These are phyloP conservation scores for Dryadomyces sulphureus DNA, from an alignment of 2,329 filamentous ascomycete genomes.

Conservation along the genomic window DNA sequence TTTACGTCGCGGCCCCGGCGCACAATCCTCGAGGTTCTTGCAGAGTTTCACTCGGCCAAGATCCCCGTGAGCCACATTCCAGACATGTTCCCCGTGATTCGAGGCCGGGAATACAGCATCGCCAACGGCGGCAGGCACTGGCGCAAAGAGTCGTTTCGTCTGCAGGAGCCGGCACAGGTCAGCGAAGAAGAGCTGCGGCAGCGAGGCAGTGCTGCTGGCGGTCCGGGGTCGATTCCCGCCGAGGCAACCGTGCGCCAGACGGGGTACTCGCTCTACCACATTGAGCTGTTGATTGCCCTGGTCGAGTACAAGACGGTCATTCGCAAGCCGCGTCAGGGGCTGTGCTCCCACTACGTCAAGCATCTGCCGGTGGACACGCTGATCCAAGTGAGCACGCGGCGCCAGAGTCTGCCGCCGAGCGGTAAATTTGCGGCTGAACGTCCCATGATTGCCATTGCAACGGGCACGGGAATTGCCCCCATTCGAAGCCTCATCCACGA, in stretches of 20 bases:
- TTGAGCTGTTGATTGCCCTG: conserved; percentile 65
- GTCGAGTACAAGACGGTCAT: conserved; percentile 87
- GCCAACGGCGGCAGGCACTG: conserved; percentile 46
- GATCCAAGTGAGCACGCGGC: conserved; percentile 45
- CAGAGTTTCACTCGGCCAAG: conserved; percentile 75
- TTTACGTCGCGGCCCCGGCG: conserved; percentile 84
- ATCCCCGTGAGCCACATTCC: conserved; percentile 62
- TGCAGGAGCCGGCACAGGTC: not conserved
- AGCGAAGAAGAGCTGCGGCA: not conserved
- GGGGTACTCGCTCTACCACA: conserved; percentile 19
- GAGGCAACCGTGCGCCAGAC: not conserved
- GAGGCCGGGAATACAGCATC: conserved; percentile 89
- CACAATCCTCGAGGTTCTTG: conserved; percentile 80
- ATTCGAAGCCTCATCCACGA: conserved; percentile 71
- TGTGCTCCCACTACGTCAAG: conserved; percentile 79
- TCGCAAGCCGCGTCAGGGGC: conserved; percentile 66
- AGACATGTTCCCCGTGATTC: conserved; percentile 63
- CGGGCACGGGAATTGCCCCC: conserved; percentile 78
- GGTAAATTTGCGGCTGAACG: conserved; percentile 22
- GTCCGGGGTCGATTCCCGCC: too few species aligned
- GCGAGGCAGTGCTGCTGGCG: too few species aligned
- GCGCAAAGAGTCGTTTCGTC: not conserved
- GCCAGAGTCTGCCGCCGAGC: conserved; percentile 29
- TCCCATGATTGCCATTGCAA: conserved; percentile 65
- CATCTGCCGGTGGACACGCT: conserved; percentile 41